Conservation (phyloP, 1,284 basidiomycete genomes). For the Garcileccinum viscosum region DNA sequence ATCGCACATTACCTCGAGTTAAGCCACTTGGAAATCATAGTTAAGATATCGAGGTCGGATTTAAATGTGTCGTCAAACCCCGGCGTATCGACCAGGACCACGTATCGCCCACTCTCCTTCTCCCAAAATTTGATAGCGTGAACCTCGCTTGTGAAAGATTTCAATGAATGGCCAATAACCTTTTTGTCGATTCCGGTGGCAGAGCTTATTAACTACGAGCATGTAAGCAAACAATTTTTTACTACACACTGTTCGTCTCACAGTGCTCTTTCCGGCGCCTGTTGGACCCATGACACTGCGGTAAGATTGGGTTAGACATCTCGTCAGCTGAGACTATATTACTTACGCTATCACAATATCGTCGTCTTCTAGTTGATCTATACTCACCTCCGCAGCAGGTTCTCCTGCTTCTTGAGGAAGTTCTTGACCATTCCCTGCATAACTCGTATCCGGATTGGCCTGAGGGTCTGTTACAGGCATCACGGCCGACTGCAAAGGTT, state of each 20-base stretch:
- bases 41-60: conserved; percentile 29
- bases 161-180: conserved; percentile 17
- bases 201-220: conserved; percentile 29
- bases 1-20: conserved; percentile 11
- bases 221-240: neutral
- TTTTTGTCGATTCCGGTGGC: conserved; percentile 16
- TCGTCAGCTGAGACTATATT: neutral
- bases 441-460: too few species aligned
- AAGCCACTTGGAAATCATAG: conserved; percentile 30
- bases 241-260: neutral
- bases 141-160: conserved; percentile 24
- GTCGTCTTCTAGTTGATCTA: neutral
- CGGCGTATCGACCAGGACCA: conserved; percentile 22
- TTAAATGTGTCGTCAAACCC: conserved; percentile 18
- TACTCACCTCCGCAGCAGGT: neutral
- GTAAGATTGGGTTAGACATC: neutral
- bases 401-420: neutral
- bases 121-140: conserved; percentile 10
- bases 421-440: too few species aligned
- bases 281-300: conserved; percentile 28
- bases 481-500: neutral
- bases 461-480: neutral
- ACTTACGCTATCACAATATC: conserved; percentile 23
- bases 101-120: neutral
- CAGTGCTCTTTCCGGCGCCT: conserved; percentile 14